Evolutionary conservation across 2,329 filamentous ascomycete genomes (phyloP).

Genomic region (Fusarium lyarnte): DNA sequence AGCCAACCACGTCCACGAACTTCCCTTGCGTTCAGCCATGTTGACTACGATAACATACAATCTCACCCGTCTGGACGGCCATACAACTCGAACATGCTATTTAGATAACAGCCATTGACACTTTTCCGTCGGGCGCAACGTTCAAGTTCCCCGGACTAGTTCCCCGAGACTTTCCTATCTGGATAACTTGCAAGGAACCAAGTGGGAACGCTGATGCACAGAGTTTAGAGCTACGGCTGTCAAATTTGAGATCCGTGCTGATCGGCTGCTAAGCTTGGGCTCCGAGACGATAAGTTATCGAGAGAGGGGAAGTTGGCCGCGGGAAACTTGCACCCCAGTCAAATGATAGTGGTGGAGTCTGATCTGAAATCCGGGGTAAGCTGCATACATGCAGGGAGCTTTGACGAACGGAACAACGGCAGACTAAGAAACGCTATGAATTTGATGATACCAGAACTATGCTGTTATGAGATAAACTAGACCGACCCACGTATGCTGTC

Average conservation of each 20-base stretch:
- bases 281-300: slow-evolving; percentile 29
- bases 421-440: neutral
- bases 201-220: slow-evolving; percentile 16
- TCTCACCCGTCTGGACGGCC: neutral
- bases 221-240: slow-evolving; percentile 22
- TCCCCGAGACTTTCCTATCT: slow-evolving; percentile 32
- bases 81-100: neutral
- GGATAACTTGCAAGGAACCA: neutral
- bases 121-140: neutral
- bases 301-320: slow-evolving; percentile 25
- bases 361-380: slow-evolving; percentile 29
- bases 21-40: slow-evolving; percentile 25
- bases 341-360: neutral
- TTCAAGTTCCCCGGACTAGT: slow-evolving; percentile 9
- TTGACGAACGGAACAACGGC: neutral
- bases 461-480: neutral
- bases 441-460: neutral
- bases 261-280: slow-evolving; percentile 19
- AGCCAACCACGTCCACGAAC: slow-evolving; percentile 26
- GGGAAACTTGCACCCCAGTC: slow-evolving; percentile 16
- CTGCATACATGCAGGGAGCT: slow-evolving; percentile 25
- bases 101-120: slow-evolving; percentile 20
- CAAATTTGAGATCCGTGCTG: slow-evolving; percentile 30
- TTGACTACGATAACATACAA: neutral
- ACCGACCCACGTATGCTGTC: slow-evolving; percentile 22